These are phyloP conservation scores for Halenospora varia DNA, from an alignment of 495 filamentous ascomycete genomes.

Conservation along the genomic window DNA sequence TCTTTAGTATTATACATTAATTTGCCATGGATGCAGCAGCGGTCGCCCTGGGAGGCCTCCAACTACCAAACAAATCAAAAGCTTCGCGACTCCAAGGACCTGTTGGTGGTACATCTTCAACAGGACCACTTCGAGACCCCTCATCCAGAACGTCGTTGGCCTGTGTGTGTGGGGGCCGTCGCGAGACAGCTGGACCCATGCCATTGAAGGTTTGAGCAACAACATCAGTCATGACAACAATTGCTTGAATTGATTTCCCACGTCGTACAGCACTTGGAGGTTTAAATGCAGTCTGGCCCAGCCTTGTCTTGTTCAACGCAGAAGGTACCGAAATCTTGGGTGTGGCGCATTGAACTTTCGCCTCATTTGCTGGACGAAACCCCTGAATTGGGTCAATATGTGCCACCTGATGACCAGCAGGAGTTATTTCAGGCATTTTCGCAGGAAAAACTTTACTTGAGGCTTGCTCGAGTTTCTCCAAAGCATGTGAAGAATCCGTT, in stretches of 20 bases:
- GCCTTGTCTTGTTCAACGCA: not conserved
- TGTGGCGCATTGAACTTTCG: not conserved
- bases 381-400: not conserved
- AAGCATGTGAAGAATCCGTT: not conserved
- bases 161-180: conserved; percentile 15
- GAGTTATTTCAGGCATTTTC: not conserved
- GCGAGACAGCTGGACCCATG: conserved; percentile 7
- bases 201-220: conserved; percentile 6
- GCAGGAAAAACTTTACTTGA: not conserved
- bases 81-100: conserved; percentile 50
- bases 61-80: conserved; percentile 46
- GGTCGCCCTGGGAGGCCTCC: conserved; percentile 35
- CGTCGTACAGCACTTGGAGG: conserved; percentile 43
- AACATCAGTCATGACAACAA: conserved; percentile 7
- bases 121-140: conserved; percentile 9
- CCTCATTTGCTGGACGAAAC: not conserved
- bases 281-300: conserved; percentile 4
- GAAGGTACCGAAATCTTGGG: not conserved
- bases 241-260: conserved; percentile 23
- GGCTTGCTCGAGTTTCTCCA: not conserved
- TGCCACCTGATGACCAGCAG: not conserved
- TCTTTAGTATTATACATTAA: too few relatives aligned
- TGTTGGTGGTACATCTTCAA: conserved; percentile 36
- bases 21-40: too few relatives aligned
- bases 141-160: not conserved